Conservation (phyloP, 225 moss, liverwort and hornwort species). For the Asterella californica region DNA sequence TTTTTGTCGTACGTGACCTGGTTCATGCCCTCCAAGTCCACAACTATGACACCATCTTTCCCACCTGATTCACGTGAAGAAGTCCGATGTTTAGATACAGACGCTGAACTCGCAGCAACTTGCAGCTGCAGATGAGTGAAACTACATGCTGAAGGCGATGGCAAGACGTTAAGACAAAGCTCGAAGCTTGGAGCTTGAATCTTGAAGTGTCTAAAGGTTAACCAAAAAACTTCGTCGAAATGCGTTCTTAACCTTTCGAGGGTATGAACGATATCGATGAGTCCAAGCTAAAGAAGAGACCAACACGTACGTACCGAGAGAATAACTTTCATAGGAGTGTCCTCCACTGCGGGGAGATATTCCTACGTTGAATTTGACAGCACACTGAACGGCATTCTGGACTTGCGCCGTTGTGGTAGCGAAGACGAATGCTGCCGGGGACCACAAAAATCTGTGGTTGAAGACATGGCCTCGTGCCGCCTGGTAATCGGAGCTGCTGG, state of each 20-base stretch:
- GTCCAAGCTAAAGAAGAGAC: neutral
- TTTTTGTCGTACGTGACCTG: conserved; percentile 42
- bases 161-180: neutral
- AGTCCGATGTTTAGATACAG: neutral
- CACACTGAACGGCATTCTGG: conserved; percentile 57
- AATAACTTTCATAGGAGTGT: conserved; percentile 72
- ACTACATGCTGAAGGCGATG: neutral
- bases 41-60: conserved; percentile 69
- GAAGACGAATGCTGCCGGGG: conserved; percentile 69
- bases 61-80: conserved; percentile 47
- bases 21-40: conserved; percentile 61
- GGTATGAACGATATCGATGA: too few species aligned
- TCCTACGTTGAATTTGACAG: conserved; percentile 54
- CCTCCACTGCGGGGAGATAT: conserved; percentile 76
- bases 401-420: conserved; percentile 66
- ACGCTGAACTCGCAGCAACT: neutral
- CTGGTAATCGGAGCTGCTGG: conserved; percentile 52
- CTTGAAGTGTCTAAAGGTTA: too few species aligned
- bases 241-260: too few species aligned
- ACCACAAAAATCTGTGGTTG: conserved; percentile 50
- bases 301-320: conserved; percentile 49
- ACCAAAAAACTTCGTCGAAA: too few species aligned
- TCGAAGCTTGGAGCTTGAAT: too few species aligned
- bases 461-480: conserved; percentile 36
- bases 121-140: neutral